Percentiles rank a stretch among this genome's conserved stretches.
phyloP scores from a whole-genome alignment of 495 filamentous ascomycete genomes.

The Xylaria telfairii region DNA sequence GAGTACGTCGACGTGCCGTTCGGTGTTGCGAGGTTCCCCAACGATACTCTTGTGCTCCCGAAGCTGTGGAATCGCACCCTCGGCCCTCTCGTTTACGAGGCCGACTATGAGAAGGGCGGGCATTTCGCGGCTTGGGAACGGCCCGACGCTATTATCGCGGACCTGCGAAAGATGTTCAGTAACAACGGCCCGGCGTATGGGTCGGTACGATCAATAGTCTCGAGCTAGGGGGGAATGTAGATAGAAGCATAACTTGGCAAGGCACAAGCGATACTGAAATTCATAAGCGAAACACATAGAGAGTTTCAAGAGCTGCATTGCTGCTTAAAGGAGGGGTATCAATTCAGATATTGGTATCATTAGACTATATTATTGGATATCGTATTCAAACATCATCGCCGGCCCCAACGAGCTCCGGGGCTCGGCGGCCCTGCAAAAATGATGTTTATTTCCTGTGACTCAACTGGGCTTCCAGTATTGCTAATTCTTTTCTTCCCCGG shows the following conservation, averaged over 20 bases:
- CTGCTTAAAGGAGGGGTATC: neutral
- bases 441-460: slow-evolving; percentile 37
- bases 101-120: slow-evolving; percentile 56
- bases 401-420: slow-evolving; percentile 8
- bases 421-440: slow-evolving; percentile 39
- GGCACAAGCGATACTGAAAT: neutral
- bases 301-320: neutral
- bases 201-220: slow-evolving; percentile 4
- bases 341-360: neutral
- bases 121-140: slow-evolving; percentile 67
- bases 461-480: slow-evolving; percentile 40
- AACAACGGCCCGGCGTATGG: slow-evolving; percentile 3
- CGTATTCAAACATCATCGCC: neutral
- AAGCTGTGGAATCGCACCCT: slow-evolving; percentile 53
- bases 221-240: neutral
- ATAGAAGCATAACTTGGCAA: neutral
- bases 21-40: slow-evolving; percentile 56
- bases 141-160: slow-evolving; percentile 56
- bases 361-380: neutral
- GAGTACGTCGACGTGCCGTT: slow-evolving; percentile 47
- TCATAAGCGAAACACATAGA: neutral
- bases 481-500: slow-evolving; percentile 31
- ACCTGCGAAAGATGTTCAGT: slow-evolving; percentile 62
- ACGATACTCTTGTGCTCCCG: slow-evolving; percentile 57
- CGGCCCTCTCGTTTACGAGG: slow-evolving; percentile 61